Percentiles rank a stretch among this genome's conserved stretches.
Conservation (phyloP, 352 stramenopile genomes). For the Thraustochytrium striatum region DNA sequence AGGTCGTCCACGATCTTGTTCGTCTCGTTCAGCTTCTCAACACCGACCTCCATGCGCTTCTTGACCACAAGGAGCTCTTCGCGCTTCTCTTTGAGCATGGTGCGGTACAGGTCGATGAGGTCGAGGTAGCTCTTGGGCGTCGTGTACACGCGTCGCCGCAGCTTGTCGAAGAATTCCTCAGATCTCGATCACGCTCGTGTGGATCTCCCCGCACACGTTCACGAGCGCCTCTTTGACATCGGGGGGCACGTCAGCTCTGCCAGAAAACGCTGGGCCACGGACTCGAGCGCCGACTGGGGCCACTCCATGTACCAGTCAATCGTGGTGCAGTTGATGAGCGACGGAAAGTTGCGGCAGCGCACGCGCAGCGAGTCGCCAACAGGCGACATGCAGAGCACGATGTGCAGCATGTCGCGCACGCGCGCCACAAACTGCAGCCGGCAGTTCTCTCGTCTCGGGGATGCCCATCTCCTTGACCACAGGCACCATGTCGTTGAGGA, state of each 20-base stretch:
- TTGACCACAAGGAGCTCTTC: constrained; percentile 67
- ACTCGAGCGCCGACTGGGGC: constrained; percentile 81
- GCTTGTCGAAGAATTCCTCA: constrained; percentile 76
- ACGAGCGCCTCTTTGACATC: constrained; percentile 66
- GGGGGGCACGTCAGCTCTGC: constrained; percentile 65
- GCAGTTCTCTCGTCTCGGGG: constrained; percentile 82
- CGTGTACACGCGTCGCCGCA: constrained; percentile 87
- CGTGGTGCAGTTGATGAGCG: constrained; percentile 90
- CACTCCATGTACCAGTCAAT: constrained; percentile 93
- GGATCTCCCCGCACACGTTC: constrained; percentile 83
- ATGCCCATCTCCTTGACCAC: constrained; percentile 78
- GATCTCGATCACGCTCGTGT: constrained; percentile 81
- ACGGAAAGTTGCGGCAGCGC: constrained; percentile 85
- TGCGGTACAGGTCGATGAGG: constrained; percentile 86
- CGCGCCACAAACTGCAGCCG: constrained; percentile 77
- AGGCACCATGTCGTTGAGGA: constrained; percentile 82
- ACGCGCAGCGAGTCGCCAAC: constrained; percentile 83
- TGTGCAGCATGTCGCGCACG: constrained; percentile 85
- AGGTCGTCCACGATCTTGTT: constrained; percentile 86
- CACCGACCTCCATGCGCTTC: constrained; percentile 63
- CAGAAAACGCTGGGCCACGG: constrained; percentile 78
- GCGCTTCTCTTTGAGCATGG: constrained; percentile 78
- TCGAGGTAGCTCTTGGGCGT: constrained; percentile 93
- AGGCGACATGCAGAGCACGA: constrained; percentile 88
- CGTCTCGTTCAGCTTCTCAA: constrained; percentile 88